A percentile compares a stretch with the other conserved stretches of the same genome.
Evolutionary conservation across 352 stramenopile species (phyloP).

Genomic region (Lagenidium giganteum): DNA sequence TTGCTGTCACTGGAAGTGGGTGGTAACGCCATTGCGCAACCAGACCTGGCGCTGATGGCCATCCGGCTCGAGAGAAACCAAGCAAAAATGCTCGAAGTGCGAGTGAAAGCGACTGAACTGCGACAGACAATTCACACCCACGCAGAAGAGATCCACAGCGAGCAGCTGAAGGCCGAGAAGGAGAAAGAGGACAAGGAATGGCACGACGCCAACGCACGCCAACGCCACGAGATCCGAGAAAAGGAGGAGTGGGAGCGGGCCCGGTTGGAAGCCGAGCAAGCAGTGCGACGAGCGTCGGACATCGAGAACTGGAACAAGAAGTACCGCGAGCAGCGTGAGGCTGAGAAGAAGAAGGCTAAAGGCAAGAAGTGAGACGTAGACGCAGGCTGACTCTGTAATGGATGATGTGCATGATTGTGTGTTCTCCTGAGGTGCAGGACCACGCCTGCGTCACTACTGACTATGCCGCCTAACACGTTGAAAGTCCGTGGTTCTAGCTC

Average conservation of each 20-base stretch:
- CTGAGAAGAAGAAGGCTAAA: conserved; percentile 52
- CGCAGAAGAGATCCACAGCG: conserved; percentile 21
- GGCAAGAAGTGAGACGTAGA: conserved; percentile 38
- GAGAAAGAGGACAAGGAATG: conserved; percentile 32
- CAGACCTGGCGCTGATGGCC: conserved; percentile 38
- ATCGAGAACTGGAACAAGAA: conserved; percentile 58
- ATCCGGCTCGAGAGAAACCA: conserved; percentile 44
- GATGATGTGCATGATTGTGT: conserved; percentile 7
- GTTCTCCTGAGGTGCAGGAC: no score
- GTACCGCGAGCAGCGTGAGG: conserved; percentile 34
- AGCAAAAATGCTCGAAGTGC: conserved; percentile 12
- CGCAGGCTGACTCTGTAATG: no score
- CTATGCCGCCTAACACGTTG: no score
- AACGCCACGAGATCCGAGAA: conserved; percentile 35
- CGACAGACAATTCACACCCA: conserved; percentile 21
- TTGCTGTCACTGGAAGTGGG: conserved; percentile 48
- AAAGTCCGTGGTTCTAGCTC: no score
- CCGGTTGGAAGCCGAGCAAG: conserved; percentile 25
- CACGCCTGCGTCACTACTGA: no score
- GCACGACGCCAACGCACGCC: conserved; percentile 48
- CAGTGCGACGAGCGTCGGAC: conserved; percentile 35
- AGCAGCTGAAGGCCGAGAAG: conserved; percentile 31
- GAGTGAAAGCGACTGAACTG: conserved; percentile 21
- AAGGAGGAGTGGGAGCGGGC: conserved; percentile 51
- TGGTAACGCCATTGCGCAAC: conserved; percentile 36